A percentile compares a stretch with the other conserved stretches of the same genome.
Evolutionary conservation across 257 asterid genomes (phyloP).

Genomic region (Solanum rostratum): DNA sequence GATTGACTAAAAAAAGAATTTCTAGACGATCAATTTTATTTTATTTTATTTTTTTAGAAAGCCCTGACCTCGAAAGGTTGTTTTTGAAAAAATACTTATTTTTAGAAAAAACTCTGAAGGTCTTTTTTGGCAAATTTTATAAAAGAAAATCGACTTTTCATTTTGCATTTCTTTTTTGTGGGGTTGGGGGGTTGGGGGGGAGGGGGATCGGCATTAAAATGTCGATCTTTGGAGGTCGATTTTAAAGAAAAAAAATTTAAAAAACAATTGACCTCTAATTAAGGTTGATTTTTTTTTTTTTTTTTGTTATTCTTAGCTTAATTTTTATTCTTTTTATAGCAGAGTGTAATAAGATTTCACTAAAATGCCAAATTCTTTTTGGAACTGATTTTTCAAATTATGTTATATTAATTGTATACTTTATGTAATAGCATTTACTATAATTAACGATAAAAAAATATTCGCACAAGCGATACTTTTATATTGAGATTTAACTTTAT

Average conservation of each 20-base stretch:
- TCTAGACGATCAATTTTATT: neutral
- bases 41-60: neutral
- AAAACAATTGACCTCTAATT: too few relatives aligned
- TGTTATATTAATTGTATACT: neutral
- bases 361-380: neutral
- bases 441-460: neutral
- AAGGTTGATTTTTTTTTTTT: neutral
- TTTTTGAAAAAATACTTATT: neutral
- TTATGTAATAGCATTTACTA: neutral
- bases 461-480: too few relatives aligned
- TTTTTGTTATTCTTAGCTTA: neutral
- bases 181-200: too few relatives aligned
- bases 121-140: neutral
- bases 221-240: neutral
- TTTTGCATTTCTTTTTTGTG: neutral
- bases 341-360: neutral
- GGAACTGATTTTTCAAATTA: neutral
- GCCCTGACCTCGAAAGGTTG: neutral
- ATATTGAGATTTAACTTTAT: too few relatives aligned
- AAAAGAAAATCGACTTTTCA: rapidly evolving
- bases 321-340: too few relatives aligned
- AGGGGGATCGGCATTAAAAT: neutral
- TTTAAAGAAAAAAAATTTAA: too few relatives aligned
- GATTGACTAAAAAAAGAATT: neutral
- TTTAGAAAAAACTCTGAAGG: neutral